Percentiles rank a stretch among this genome's conserved stretches.
These are phyloP conservation scores for Haplosporangium sp. DNA, from an alignment of 371 early-diverging fungal species.

Conservation along the genomic window DNA sequence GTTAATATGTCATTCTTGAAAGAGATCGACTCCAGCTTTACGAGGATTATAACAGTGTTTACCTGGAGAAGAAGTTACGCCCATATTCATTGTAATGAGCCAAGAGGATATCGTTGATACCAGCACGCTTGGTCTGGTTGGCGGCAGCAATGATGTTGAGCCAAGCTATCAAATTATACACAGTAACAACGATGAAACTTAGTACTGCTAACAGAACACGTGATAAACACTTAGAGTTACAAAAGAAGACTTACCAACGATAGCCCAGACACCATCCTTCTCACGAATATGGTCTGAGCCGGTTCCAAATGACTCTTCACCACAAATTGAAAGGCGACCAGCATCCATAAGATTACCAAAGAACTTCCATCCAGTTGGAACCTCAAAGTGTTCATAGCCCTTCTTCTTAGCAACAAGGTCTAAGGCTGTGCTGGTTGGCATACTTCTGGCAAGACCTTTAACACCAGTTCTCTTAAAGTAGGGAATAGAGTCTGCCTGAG, in stretches of 20 bases:
- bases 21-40: too few species aligned
- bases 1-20: background rate
- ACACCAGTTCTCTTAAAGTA: conserved; percentile 91
- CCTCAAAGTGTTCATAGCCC: conserved; percentile 84
- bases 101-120: conserved; percentile 84
- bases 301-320: conserved; percentile 98
- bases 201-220: too few species aligned
- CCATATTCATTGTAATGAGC: conserved; percentile 88
- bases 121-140: conserved; percentile 65
- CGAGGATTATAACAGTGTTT: background rate
- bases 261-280: conserved; percentile 98
- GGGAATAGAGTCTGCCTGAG: conserved; percentile 89
- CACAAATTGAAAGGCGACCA: conserved; percentile 93
- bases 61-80: conserved; percentile 95
- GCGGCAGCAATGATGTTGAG: conserved; percentile 90
- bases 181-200: too few species aligned
- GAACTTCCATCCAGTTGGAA: conserved; percentile 96
- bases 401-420: conserved; percentile 91
- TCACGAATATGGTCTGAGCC: conserved; percentile 98
- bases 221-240: too few species aligned
- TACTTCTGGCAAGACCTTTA: conserved; percentile 92
- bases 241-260: conserved; percentile 60
- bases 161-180: conserved; percentile 75
- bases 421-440: conserved; percentile 96
- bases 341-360: conserved; percentile 99